A percentile compares a stretch with the other conserved stretches of the same genome.
phyloP scores from a whole-genome alignment of 2,329 filamentous ascomycete genomes.

The Catunica adiposa region DNA sequence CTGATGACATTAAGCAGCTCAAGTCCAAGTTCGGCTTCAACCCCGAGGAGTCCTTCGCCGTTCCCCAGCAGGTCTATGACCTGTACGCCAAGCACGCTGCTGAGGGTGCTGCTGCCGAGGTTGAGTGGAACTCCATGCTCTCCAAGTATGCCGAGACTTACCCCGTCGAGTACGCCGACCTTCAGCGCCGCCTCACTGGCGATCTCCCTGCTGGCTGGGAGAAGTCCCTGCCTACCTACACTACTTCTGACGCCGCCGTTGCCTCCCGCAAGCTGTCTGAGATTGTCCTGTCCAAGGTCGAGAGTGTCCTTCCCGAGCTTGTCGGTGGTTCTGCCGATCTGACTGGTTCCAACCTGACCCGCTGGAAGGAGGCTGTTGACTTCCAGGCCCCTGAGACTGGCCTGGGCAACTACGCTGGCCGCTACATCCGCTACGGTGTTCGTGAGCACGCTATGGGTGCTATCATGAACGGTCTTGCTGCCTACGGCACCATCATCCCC shows the following conservation, averaged over 20 bases:
- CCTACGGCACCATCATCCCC: conserved; percentile 88
- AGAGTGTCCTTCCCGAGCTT: conserved; percentile 71
- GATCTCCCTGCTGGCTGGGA: conserved; percentile 94
- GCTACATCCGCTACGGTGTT: conserved; percentile 86
- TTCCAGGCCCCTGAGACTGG: conserved; percentile 82
- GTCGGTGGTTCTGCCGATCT: conserved; percentile 92
- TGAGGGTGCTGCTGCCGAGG: conserved; percentile 73
- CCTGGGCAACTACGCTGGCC: conserved; percentile 77
- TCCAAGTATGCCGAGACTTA: conserved; percentile 68
- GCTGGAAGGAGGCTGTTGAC: conserved; percentile 92
- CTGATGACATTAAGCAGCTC: conserved; percentile 81
- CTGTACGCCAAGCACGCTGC: conserved; percentile 69
- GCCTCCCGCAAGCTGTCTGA: conserved; percentile 95
- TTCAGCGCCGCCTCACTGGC: conserved; percentile 61
- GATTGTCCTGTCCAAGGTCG: conserved; percentile 76
- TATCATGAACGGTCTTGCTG: conserved; percentile 87
- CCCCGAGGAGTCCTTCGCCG: conserved; percentile 79
- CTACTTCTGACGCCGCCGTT: conserved; percentile 63
- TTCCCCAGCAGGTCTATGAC: conserved; percentile 91
- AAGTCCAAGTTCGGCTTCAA: conserved; percentile 95
- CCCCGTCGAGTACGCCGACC: conserved; percentile 64
- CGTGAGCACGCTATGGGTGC: conserved; percentile 85
- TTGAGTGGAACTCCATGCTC: conserved; percentile 90
- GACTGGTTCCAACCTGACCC: conserved; percentile 96
- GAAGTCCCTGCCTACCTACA: conserved; percentile 83